Evolutionary conservation across 2,329 filamentous ascomycete species (phyloP), one percentile per base, ranked within the genome.

Genomic region (Plectosphaerella sp.): DNA sequence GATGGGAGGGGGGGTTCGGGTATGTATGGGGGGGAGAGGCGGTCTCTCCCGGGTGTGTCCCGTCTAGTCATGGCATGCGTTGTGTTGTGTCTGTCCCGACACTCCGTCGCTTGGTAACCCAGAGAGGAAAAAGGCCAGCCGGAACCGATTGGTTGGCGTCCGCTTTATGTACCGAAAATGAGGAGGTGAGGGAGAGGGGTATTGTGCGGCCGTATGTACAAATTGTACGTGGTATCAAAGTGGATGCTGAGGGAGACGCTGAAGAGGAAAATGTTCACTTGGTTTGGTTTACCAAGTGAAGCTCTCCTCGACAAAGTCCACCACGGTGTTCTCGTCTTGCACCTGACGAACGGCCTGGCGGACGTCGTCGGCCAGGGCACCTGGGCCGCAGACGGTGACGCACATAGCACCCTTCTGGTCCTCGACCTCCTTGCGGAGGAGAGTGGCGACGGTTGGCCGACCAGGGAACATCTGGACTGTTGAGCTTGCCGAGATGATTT

Each of bases 381-480:
- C 89, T 10, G 88, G 86, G 4, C 89, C 89, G 60, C 89, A 92
- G 20, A 91, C 87, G 11, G 86, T 87, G 45, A 97, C 91, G 20
- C 84, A 89, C 84, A 97, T 95, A 48, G 92, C 91, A 9, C 94
- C 94, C 50, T 90, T 75, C 67, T 94, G 89, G 61, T 88, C 83
- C 62, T 86, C 80, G 16, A 92, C 87, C 73, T 97, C 93, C 70
- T 88, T 87, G 57, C 84, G 79, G 46, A 97, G 74, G n/a, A 97
- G 73, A 0, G 88, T 83, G 18, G 84, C 79, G 45, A 96, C 82
- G 63, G 96, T 91, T 10, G 93, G 93, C 58, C 92, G 84, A 3
- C 94, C 93, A 2, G 91, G 88, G 67, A 90, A 91, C 87, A 97
- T 94, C 70, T 92, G 89, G 51, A 97, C 91, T 5, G 88, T 93